Evolutionary conservation across 331 rosid species (phyloP).

Genomic region (Phaseolus coccineus): DNA sequence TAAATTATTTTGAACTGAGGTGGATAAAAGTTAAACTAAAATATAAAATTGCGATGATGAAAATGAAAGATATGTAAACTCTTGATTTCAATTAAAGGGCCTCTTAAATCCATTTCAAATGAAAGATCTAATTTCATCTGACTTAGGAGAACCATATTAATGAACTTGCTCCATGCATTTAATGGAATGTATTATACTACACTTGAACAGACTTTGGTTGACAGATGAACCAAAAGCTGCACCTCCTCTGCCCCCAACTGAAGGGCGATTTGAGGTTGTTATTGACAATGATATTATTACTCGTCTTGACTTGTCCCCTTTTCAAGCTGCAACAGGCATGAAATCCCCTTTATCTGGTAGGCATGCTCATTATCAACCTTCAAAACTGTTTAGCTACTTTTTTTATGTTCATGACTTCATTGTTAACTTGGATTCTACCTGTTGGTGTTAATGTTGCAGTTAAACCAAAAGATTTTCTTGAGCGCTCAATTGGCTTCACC

Average conservation of each 20-base stretch:
- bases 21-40: too few species aligned
- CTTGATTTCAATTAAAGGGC: not conserved
- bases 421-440: slow-evolving; percentile 24
- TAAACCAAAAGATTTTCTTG: slow-evolving; percentile 76
- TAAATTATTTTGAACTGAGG: too few species aligned
- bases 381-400: not conserved
- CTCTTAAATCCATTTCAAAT: not conserved
- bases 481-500: slow-evolving; percentile 81
- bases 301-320: slow-evolving; percentile 77
- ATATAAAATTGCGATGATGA: too few species aligned
- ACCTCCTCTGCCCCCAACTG: slow-evolving; percentile 89
- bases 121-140: not conserved
- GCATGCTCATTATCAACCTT: slow-evolving; percentile 20
- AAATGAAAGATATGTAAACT: not conserved
- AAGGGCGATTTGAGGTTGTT: slow-evolving; percentile 77
- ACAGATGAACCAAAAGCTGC: slow-evolving; percentile 61
- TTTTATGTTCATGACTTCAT: not conserved
- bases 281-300: slow-evolving; percentile 66
- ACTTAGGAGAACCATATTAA: too few species aligned
- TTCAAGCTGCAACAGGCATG: slow-evolving; percentile 82
- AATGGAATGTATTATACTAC: slow-evolving; percentile 43
- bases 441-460: slow-evolving; percentile 52
- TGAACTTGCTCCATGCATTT: slow-evolving; percentile 36
- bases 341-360: slow-evolving; percentile 73
- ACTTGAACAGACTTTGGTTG: slow-evolving; percentile 57